These are phyloP conservation scores for Pisolithus microcarpus DNA, from an alignment of 768 basidiomycete species.

Conservation along the genomic window DNA sequence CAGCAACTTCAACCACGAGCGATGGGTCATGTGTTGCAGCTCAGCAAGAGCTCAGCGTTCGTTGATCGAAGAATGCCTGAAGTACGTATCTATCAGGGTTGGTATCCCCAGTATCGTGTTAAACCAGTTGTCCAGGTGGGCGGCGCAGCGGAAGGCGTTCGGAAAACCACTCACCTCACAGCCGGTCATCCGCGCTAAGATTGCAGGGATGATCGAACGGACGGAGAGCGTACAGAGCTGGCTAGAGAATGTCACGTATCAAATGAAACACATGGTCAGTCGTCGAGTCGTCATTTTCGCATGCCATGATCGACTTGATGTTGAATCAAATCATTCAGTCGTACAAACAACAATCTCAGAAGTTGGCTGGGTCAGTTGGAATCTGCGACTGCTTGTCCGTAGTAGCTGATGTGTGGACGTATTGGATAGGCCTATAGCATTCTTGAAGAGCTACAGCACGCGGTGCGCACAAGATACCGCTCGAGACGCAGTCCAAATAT, in stretches of 20 bases:
- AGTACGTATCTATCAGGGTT: conserved; percentile 32
- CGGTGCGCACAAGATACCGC: conserved; percentile 73
- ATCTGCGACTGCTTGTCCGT: background rate
- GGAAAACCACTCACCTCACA: conserved; percentile 81
- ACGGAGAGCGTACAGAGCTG: conserved; percentile 78
- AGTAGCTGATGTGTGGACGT: background rate
- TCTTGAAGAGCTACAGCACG: conserved; percentile 76
- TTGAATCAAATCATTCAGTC: conserved; percentile 27
- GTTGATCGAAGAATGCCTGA: conserved; percentile 77
- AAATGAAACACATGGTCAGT: conserved; percentile 76
- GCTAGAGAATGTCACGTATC: conserved; percentile 81
- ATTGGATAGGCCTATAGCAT: conserved; percentile 54
- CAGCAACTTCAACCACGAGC: conserved; percentile 92
- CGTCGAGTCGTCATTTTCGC: background rate
- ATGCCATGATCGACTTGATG: background rate
- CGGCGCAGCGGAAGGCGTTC: conserved; percentile 82
- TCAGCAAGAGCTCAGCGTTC: conserved; percentile 65
- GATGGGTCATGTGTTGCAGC: conserved; percentile 84
- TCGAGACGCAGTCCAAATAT: conserved; percentile 70
- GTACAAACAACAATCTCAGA: conserved; percentile 66
- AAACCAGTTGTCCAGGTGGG: conserved; percentile 53
- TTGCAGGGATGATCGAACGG: conserved; percentile 85
- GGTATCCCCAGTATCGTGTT: background rate
- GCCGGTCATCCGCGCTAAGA: conserved; percentile 80
- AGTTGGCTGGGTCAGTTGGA: conserved; percentile 60